Base-by-base conservation (phyloP, 148 eudicot genomes). In the Vaccinium corymbosum region DNA sequence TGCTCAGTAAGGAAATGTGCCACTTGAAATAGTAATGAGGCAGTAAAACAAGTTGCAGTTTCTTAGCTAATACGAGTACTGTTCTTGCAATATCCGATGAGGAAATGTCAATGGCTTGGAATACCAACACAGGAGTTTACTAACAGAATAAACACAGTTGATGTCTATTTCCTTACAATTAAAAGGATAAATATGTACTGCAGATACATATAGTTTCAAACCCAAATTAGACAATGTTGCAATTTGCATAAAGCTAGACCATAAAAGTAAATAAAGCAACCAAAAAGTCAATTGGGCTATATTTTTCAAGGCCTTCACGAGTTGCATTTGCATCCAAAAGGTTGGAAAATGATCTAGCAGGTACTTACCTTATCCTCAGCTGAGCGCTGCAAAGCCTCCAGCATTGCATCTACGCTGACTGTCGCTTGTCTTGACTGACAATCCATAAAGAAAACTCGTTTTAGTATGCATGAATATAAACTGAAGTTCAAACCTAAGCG, bases 361-460 rank as follows among this genome's bases (percentile, higher is more conserved):
- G 48, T 32, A 11, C 71, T 48, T 86, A 91, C 95, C 91, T 92
- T 87, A 15, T 85, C 85, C 70, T 90, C 95, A 64, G 90, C 87
- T 19, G 93, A 85, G 52, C 89, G 90, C 84, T 95, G 95, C 86
- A 94, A 87, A 57, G 91, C 96, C 73, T 91, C 95, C 42, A 97
- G 92, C 98, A 97, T 92, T 8, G 87, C 91, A 84, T 97, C 99
- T 48, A 94, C 91, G 81, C 93, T 93, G 49, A 97, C 93, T 12
- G 91, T 88, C 8, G 98, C 98, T 81, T 97, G 99, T 70, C 98
- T 91, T 46, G 98, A 93, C 96, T 94, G 95, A 32, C 46, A 79
- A 57, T 6, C 12, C 32, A 80, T 7, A 55, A 8, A 80, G 29
- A 80, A 80, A 22, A 35, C 55, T 73, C 53, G 29, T 20, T 55